These are phyloP conservation scores for Hypericum androsaemum DNA, from an alignment of 345 rosid species.

Conservation along the genomic window DNA sequence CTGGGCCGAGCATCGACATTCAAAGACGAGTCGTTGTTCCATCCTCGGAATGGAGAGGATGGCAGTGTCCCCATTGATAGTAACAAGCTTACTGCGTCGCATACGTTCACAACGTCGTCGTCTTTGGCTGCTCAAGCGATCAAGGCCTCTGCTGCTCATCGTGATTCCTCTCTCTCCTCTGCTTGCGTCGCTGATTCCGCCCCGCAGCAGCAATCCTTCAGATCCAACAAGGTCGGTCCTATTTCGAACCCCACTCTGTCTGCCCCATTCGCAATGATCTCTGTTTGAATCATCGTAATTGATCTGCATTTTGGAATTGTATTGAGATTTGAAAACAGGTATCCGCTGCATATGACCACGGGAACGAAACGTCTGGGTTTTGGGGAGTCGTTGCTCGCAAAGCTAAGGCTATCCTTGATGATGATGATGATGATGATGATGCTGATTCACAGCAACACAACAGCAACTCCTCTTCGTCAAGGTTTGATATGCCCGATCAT, in stretches of 20 bases:
- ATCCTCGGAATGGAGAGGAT: slow-evolving; percentile 19
- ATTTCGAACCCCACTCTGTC: too few species aligned
- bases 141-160: slow-evolving; percentile 61
- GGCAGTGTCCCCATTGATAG: slow-evolving; percentile 15
- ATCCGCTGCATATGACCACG: slow-evolving; percentile 58
- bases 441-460: neutral
- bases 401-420: slow-evolving; percentile 77
- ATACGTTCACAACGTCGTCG: slow-evolving; percentile 30
- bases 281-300: neutral
- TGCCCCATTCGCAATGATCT: too few species aligned
- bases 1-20: slow-evolving; percentile 63
- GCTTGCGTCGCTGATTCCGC: slow-evolving; percentile 38
- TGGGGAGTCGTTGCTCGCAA: slow-evolving; percentile 86
- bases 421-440: slow-evolving; percentile 25
- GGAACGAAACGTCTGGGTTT: slow-evolving; percentile 45
- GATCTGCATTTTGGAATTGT: neutral
- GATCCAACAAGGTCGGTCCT: slow-evolving; percentile 21
- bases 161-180: slow-evolving; percentile 38
- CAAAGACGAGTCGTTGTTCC: slow-evolving; percentile 52
- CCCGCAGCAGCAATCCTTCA: slow-evolving; percentile 34
- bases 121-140: slow-evolving; percentile 84
- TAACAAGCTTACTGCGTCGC: slow-evolving; percentile 17
- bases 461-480: slow-evolving; percentile 7
- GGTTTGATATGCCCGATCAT: slow-evolving; percentile 16
- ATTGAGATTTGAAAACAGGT: slow-evolving; percentile 19